A percentile compares a stretch with the other conserved stretches of the same genome.
Evolutionary conservation across 164 flowering plant genomes (phyloP).

Genomic region (Akebia trifoliata): DNA sequence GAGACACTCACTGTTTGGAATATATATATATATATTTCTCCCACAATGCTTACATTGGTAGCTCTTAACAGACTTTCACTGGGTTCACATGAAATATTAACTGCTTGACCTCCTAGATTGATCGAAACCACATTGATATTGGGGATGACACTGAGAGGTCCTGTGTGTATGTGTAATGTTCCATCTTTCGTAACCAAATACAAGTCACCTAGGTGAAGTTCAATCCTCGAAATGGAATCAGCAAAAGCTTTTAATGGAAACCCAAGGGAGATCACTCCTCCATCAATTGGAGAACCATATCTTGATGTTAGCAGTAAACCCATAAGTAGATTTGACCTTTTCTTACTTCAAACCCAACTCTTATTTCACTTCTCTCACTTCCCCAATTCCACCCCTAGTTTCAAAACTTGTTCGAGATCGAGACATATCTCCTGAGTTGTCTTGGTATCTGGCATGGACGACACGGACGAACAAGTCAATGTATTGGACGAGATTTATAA

Average conservation of each 20-base stretch:
- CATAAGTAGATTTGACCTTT: no score
- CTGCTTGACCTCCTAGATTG: constrained; percentile 3
- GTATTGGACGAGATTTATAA: no score
- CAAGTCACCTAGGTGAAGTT: constrained; percentile 29
- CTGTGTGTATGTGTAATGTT: constrained; percentile 20
- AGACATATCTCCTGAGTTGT: no score
- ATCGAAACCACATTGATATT: constrained; percentile 20
- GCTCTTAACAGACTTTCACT: not conserved
- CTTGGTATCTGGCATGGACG: no score
- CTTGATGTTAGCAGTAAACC: no score
- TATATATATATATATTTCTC: constrained; percentile 23
- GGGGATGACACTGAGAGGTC: constrained; percentile 21
- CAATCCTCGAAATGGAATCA: constrained; percentile 16
- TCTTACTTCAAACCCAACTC: no score
- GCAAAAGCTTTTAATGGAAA: constrained; percentile 27
- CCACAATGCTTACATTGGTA: constrained; percentile 18
- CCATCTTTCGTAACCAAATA: constrained; percentile 42
- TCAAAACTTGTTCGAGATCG: no score
- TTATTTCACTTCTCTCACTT: no score
- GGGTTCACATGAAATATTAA: constrained; percentile 28
- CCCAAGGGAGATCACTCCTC: constrained; percentile 51
- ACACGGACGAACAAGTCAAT: no score
- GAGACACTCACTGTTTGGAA: no score
- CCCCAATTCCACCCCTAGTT: no score
- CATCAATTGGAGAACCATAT: constrained; percentile 23